Base-by-base conservation (phyloP, 2,329 filamentous ascomycete species). In the Dryadomyces quercivorus region DNA sequence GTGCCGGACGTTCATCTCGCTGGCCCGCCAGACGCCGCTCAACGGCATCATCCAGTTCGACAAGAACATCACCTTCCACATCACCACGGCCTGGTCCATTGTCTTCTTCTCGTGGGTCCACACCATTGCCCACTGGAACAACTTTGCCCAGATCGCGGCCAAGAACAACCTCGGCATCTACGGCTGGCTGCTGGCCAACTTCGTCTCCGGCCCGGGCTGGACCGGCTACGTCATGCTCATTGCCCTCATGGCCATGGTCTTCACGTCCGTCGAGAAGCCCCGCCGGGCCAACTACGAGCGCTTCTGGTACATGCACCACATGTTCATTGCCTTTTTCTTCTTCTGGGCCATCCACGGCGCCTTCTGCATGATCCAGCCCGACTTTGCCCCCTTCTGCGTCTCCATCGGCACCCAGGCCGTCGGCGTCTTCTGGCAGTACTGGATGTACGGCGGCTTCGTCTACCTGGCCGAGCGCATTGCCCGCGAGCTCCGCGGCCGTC, bases 341-440 rank as follows among this genome's bases (percentile, higher is more conserved):
- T 91, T 93, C 75, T 93, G 88, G 87, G 84, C 87, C n/a, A 79
- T 92, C 63, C 88, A 94, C 69, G 88, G 88, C 56, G 85, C 86
- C 26, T 93, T 90, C 72, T 92, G 88, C 70, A 92, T 93, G 88
- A 92, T 92, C 64, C 87, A 88, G 69, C 83, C 87, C 52, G 88
- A 93, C 66, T 80, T 86, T 59, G 84, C 85, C 6, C 87, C 88
- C 1, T 91, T 86, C 67, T 91, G 88, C 70, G 75, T 80, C 55
- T 82, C 84, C 56, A 74, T 88, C 57, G 81, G 81, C 58, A 73
- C 78, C 10, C 74, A 77, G 26, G 80, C 81, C 34, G 75, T 84
- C 58, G 88, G 87, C 63, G 86, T 91, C 53, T 93, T 94, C 67
- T 93, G 86, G 85, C 84, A 91, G 71, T 93, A 87, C 72, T 93